These are phyloP conservation scores for Nematodospora anomalae DNA, from an alignment of 1,139 yeast species.

Conservation along the genomic window DNA sequence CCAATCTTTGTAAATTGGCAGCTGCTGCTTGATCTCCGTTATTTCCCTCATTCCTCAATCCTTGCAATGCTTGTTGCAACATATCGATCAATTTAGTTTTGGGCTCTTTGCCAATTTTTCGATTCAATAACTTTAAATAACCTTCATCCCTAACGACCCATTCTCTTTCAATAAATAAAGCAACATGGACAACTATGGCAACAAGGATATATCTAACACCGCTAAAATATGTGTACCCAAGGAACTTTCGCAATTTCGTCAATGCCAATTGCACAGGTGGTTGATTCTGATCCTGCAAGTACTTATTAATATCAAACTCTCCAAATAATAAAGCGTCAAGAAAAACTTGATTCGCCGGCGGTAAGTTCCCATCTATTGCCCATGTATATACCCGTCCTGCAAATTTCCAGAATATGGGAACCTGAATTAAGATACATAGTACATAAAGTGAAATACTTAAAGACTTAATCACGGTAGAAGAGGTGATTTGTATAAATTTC, in stretches of 20 bases:
- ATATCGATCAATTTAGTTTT: conserved; percentile 42
- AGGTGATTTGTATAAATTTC: conserved; percentile 34
- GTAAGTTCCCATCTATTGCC: conserved; percentile 52
- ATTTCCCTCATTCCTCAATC: conserved; percentile 16
- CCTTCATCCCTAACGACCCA: conserved; percentile 75
- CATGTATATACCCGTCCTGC: conserved; percentile 54
- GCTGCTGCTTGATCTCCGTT: conserved; percentile 26
- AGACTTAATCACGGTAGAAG: conserved; percentile 24
- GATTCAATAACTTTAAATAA: conserved; percentile 53
- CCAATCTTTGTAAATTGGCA: conserved; percentile 26
- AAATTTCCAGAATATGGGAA: conserved; percentile 59
- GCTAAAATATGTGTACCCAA: conserved; percentile 38
- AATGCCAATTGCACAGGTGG: conserved; percentile 13
- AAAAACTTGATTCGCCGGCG: conserved; percentile 36
- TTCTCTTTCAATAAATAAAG: conserved; percentile 61
- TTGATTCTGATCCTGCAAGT: conserved; percentile 7
- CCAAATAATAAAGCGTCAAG: conserved; percentile 51
- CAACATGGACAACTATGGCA: conserved; percentile 43
- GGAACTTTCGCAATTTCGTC: conserved; percentile 21
- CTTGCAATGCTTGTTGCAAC: conserved; percentile 32
- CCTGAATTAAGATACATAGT: conserved; percentile 47
- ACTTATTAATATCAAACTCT: conserved; percentile 24
- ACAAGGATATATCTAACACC: conserved; percentile 42
- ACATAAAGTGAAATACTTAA: conserved; percentile 35
- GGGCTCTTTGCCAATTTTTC: conserved; percentile 59